Percentiles rank a stretch among this genome's conserved stretches.
Evolutionary conservation across 2,329 filamentous ascomycete species (phyloP).

Genomic region (Fusarium subglutinans): DNA sequence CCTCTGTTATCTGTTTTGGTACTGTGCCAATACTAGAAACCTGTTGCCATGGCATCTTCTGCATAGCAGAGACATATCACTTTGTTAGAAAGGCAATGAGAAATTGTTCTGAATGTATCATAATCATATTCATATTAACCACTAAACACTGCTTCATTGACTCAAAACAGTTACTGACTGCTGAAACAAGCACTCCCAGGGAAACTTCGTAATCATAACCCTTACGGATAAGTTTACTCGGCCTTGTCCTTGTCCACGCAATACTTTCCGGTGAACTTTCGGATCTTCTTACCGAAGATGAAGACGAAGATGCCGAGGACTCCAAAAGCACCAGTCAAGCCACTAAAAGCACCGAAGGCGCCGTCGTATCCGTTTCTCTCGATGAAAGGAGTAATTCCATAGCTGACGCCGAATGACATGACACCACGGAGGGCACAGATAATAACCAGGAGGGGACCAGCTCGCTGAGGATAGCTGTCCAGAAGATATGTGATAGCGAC

Average conservation of each 20-base stretch:
- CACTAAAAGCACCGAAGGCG: conserved; percentile 6
- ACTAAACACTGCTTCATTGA: not conserved
- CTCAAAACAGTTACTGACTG: no score
- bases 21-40: no score
- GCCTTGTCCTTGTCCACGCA: conserved; percentile 14
- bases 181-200: no score
- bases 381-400: conserved; percentile 33
- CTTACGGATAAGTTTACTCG: not conserved
- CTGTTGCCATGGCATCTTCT: not conserved
- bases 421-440: conserved; percentile 35
- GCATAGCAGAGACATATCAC: not conserved
- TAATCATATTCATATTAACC: not conserved
- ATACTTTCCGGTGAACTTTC: not conserved
- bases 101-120: not conserved
- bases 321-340: conserved; percentile 16
- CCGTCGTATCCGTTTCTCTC: conserved; percentile 13
- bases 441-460: conserved; percentile 32
- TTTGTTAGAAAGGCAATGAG: not conserved
- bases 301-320: conserved; percentile 8
- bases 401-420: conserved; percentile 34
- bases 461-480: conserved; percentile 35
- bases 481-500: conserved; percentile 37
- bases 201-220: no score
- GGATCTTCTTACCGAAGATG: conserved; percentile 16
- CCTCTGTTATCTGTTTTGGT: not conserved